These are phyloP conservation scores for Pseudomassariella vexata DNA, from an alignment of 2,329 filamentous ascomycete genomes.

Conservation along the genomic window DNA sequence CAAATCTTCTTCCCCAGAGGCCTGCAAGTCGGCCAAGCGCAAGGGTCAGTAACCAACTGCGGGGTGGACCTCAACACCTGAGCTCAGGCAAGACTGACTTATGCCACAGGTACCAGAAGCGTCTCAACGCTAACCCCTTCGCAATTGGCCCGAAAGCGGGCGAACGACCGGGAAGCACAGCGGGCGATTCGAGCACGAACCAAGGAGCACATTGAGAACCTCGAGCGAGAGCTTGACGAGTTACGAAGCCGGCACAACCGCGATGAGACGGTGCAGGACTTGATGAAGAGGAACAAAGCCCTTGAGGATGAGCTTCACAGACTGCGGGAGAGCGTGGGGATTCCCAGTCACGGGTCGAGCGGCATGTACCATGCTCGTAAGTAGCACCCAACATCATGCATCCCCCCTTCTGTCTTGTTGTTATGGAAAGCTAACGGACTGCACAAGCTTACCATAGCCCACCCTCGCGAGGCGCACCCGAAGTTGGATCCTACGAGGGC, in stretches of 20 bases:
- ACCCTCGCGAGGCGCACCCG: slow-evolving; percentile 38
- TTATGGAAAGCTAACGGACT: slow-evolving; percentile 6
- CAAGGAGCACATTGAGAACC: slow-evolving; percentile 74
- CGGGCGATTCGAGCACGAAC: slow-evolving; percentile 81
- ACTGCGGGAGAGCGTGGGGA: slow-evolving; percentile 38
- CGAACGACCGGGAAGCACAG: slow-evolving; percentile 88
- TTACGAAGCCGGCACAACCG: slow-evolving; percentile 47
- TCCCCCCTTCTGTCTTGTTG: too few relatives aligned
- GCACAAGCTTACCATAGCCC: slow-evolving; percentile 21
- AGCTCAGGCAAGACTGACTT: too few relatives aligned
- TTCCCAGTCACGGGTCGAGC: slow-evolving; percentile 23
- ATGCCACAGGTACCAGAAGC: slow-evolving; percentile 57
- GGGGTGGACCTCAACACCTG: neutral
- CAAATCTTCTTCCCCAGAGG: slow-evolving; percentile 11
- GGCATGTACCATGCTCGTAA: slow-evolving; percentile 21
- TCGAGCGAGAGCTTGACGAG: slow-evolving; percentile 71
- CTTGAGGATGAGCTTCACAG: slow-evolving; percentile 47
- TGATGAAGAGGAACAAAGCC: slow-evolving; percentile 45
- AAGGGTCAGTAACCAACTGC: slow-evolving; percentile 20
- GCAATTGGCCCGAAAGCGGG: slow-evolving; percentile 83
- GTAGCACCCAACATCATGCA: too few relatives aligned
- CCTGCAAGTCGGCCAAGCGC: slow-evolving; percentile 15
- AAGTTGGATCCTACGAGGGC: slow-evolving; percentile 33
- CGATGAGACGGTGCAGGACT: slow-evolving; percentile 45
- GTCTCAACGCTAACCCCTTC: slow-evolving; percentile 84